A percentile compares a stretch with the other conserved stretches of the same genome.
Evolutionary conservation across 2,329 filamentous ascomycete genomes (phyloP).

Genomic region (Colletotrichum sp.): DNA sequence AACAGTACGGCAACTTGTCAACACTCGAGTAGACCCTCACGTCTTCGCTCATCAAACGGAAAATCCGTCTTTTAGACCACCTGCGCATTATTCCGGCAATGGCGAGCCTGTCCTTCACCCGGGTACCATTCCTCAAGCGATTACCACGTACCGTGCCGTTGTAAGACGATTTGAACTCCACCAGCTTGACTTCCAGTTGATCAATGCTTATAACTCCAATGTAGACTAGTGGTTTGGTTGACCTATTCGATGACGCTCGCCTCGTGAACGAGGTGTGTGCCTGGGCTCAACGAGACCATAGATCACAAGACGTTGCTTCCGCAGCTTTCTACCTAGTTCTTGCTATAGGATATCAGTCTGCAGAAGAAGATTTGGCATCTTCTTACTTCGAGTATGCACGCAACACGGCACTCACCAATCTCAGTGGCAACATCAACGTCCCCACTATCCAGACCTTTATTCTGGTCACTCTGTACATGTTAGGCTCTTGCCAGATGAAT

Average conservation of each 20-base stretch:
- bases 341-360: slow-evolving; percentile 51
- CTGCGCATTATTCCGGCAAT: slow-evolving; percentile 3
- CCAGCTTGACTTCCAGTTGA: not conserved
- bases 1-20: slow-evolving; percentile 57
- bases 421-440: slow-evolving; percentile 52
- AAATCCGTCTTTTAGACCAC: slow-evolving; percentile 47
- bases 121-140: slow-evolving; percentile 16
- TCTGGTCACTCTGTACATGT: slow-evolving; percentile 58
- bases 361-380: slow-evolving; percentile 45
- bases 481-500: slow-evolving; percentile 60
- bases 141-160: slow-evolving; percentile 23
- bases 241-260: slow-evolving; percentile 48
- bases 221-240: slow-evolving; percentile 49
- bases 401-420: slow-evolving; percentile 45
- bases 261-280: slow-evolving; percentile 43
- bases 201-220: not conserved
- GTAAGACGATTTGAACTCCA: slow-evolving; percentile 20
- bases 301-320: slow-evolving; percentile 40
- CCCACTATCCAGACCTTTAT: slow-evolving; percentile 55
- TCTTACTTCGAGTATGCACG: slow-evolving; percentile 56
- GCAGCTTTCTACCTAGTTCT: slow-evolving; percentile 52
- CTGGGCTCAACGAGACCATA: slow-evolving; percentile 43
- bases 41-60: slow-evolving; percentile 55
- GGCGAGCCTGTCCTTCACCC: slow-evolving; percentile 26
- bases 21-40: slow-evolving; percentile 49